Base-by-base conservation (phyloP, 2,329 filamentous ascomycete genomes). In the Talaromyces sp. region DNA sequence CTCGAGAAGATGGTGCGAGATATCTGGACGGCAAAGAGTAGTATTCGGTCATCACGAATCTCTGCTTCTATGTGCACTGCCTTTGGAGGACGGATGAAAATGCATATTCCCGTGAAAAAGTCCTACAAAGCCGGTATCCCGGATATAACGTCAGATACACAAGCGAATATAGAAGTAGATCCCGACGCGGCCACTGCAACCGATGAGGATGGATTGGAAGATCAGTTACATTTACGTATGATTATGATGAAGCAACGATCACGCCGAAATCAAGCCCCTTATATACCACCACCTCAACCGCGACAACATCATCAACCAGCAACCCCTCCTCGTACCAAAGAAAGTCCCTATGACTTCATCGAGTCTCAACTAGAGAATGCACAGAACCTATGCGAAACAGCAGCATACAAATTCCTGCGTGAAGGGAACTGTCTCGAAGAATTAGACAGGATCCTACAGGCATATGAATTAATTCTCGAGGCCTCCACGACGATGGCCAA, bases 11-110 rank as follows among this genome's bases (percentile, higher is more conserved):
- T 60, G 59, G 59, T 60, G 1, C 55, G 56, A 11, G 31, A 58
- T 13, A 60, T 60, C 43, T 60, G 59, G 59, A 55, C 55, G 2
- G 59, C 59, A 39, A 57, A 58, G 31, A 57, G 59, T 19, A 60
- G 52, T 28, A 53, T 60, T 22, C 55, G 59, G 2, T 52, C 51
- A 9, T 56, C 59, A 3, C 59, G 59, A 7, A 58, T 60, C 36
- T 33, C 41, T 8, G 21, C 37, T 2, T 56, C 57, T 1, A 59
- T 59, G 28, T 45, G 46, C 33, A 56, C 10, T 13, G 45, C 57
- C 4, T 55, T 59, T 33, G 43, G 57, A 8, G 46, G 51, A 6
- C 57, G 46, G n/a, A 56, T 52, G 52, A 51, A 31, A n/a, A 56
- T 52, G 52, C 57, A 50, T 17, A 56, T 48, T 2, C 48, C 40